A percentile compares a stretch with the other conserved stretches of the same genome.
Conservation (phyloP, 306 rosid species). For the Cicer pinnatifidum region DNA sequence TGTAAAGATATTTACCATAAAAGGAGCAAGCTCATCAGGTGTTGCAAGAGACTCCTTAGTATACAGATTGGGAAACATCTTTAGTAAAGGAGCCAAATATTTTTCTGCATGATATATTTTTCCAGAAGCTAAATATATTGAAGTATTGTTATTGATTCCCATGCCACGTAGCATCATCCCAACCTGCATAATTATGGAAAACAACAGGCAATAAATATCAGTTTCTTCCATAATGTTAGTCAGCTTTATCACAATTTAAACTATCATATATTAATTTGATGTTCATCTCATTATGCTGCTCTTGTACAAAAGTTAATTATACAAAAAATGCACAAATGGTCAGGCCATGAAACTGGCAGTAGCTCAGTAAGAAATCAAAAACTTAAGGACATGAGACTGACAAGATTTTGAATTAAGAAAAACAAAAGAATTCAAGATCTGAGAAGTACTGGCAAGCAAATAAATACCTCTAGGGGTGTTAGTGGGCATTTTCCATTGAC, state of each 20-base stretch:
- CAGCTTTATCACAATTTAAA: slow-evolving; percentile 35
- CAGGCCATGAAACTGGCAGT: slow-evolving; percentile 15
- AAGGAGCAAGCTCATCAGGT: slow-evolving; percentile 84
- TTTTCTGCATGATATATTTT: slow-evolving; percentile 77
- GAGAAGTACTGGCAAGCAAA: slow-evolving; percentile 38
- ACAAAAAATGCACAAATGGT: slow-evolving; percentile 7
- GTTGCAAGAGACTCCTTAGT: slow-evolving; percentile 90
- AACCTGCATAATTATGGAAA: slow-evolving; percentile 64
- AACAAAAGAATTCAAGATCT: neutral
- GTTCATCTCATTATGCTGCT: slow-evolving; percentile 15
- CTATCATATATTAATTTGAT: neutral
- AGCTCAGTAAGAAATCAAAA: slow-evolving; percentile 26
- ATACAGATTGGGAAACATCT: slow-evolving; percentile 87
- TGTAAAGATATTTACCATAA: slow-evolving; percentile 58
- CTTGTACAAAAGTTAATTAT: neutral
- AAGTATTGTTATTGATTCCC: slow-evolving; percentile 84
- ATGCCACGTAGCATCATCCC: slow-evolving; percentile 94
- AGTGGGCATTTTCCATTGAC: slow-evolving; percentile 91
- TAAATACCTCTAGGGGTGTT: slow-evolving; percentile 83
- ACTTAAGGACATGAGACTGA: slow-evolving; percentile 2
- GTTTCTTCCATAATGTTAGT: slow-evolving; percentile 36
- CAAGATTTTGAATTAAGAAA: neutral
- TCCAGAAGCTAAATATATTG: slow-evolving; percentile 91
- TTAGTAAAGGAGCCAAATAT: slow-evolving; percentile 70
- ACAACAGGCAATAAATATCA: slow-evolving; percentile 44